Conservation (phyloP, 495 filamentous ascomycete species). For the Tirmania nivea region DNA sequence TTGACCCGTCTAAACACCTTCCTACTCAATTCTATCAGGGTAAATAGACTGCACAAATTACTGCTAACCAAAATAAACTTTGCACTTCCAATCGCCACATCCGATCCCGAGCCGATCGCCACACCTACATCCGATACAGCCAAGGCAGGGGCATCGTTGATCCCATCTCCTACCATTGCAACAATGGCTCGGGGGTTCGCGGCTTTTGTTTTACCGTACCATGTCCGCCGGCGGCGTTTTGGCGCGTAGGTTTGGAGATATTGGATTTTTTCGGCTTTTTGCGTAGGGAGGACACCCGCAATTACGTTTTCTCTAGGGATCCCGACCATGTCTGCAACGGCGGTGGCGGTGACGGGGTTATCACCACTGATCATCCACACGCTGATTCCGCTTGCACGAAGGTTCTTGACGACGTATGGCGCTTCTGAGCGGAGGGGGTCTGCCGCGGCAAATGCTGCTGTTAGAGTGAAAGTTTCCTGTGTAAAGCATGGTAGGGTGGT, state of each 20-base stretch:
- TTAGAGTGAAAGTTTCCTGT: conserved; percentile 18
- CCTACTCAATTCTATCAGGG: conserved; percentile 45
- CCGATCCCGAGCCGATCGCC: conserved; percentile 62
- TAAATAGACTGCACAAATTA: conserved; percentile 45
- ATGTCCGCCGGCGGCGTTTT: conserved; percentile 19
- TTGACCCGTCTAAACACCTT: conserved; percentile 58
- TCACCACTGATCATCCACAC: conserved; percentile 93
- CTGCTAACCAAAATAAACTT: conserved; percentile 69
- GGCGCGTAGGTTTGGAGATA: conserved; percentile 43
- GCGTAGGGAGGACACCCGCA: conserved; percentile 63
- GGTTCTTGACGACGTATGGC: conserved; percentile 37
- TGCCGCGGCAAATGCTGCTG: conserved; percentile 33
- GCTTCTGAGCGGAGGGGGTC: conserved; percentile 71
- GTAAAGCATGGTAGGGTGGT: neutral
- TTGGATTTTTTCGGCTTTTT: conserved; percentile 69
- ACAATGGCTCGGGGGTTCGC: conserved; percentile 22
- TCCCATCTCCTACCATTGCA: conserved; percentile 61
- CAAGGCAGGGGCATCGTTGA: conserved; percentile 74
- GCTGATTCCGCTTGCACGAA: conserved; percentile 40
- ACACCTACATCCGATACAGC: conserved; percentile 62
- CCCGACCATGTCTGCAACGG: conserved; percentile 53
- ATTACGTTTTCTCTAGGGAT: conserved; percentile 58
- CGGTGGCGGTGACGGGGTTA: conserved; percentile 47
- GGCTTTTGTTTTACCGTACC: neutral
- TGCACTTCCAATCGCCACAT: conserved; percentile 63